These are phyloP conservation scores for Phytophthora colocasiae DNA, from an alignment of 352 stramenopile species.

Conservation along the genomic window DNA sequence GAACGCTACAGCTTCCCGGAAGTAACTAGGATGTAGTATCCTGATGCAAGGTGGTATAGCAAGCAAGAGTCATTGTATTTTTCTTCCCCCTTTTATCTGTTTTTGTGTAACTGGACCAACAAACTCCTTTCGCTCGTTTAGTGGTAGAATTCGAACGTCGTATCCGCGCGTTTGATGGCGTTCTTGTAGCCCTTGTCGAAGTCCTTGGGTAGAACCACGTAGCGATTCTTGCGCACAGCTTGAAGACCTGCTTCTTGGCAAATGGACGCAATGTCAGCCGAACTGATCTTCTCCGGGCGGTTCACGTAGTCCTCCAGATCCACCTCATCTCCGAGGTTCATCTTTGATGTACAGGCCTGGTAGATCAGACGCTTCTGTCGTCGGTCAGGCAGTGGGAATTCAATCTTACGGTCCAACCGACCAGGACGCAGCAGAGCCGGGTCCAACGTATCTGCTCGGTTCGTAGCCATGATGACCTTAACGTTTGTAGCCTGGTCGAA, in stretches of 20 bases:
- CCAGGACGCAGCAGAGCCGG: conserved; percentile 98
- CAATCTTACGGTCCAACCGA: conserved; percentile 99
- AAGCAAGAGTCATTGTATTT: conserved; percentile 3
- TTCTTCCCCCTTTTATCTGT: neutral
- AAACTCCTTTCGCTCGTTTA: conserved; percentile 41
- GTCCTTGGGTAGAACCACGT: conserved; percentile 99
- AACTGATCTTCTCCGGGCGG: conserved; percentile 99
- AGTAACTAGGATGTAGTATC: neutral
- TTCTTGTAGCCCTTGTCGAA: conserved; percentile 99
- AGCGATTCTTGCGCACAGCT: conserved; percentile 99
- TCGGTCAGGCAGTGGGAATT: conserved; percentile 99
- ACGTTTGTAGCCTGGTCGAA: conserved; percentile 99
- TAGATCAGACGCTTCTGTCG: conserved; percentile 99
- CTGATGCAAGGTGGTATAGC: neutral
- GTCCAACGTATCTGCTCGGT: conserved; percentile 99
- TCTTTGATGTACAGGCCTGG: conserved; percentile 98
- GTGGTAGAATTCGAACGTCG: conserved; percentile 99
- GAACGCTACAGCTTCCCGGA: conserved; percentile 10
- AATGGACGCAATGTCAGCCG: conserved; percentile 98
- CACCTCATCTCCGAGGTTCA: conserved; percentile 99
- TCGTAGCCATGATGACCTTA: conserved; percentile 99
- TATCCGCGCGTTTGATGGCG: conserved; percentile 98
- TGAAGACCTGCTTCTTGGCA: conserved; percentile 99
- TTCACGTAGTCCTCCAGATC: conserved; percentile 99
- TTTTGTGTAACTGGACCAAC: conserved; percentile 2